Evolutionary conservation across 2,329 filamentous ascomycete genomes (phyloP), one percentile per base, ranked within the genome.

Genomic region (Talaromyces pinophilus): DNA sequence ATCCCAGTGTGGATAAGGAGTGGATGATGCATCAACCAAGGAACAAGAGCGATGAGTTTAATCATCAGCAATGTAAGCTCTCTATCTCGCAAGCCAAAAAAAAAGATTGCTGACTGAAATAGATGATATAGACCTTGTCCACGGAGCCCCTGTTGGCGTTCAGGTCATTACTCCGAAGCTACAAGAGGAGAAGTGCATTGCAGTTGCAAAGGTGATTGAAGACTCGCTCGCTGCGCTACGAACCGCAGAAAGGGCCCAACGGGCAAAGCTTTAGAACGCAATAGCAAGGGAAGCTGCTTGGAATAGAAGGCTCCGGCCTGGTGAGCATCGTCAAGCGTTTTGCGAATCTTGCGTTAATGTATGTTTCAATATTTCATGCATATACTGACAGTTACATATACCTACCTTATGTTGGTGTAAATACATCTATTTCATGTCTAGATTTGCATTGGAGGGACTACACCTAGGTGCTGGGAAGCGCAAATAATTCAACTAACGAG

Each of bases 1-100:
- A n/a, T 6, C 46, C 68, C 68, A 22, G 67, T 70, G 1, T 57
- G 33, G 62, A 72, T 50, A 30, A 54, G n/a, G 57, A 67, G 64
- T 79, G 75, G 75, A 74, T 70, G 62, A 70, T 62, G 67, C 75
- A 69, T 73, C 69, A 70, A 71, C 79, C 72, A 68, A 74, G 69
- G 11, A 76, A 74, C 66, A 70, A 69, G 2, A 68, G 72, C 42
- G 74, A 78, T 64, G 69, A 70, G 48, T 77, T 75, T 62, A 78
- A 78, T 66, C 71, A 77, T 62, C 62, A 69, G 44, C 74, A 76
- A 62, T 78, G 75, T 75, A 64, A 72, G 70, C 67, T 10, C 5
- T 5, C 2, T 13, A 60, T 11, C 1, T 8, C 8, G 19, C 0
- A 0, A 52, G 28, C 7, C 11, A 11, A 13, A 46, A 13, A 46